phyloP scores from a whole-genome alignment of 768 basidiomycete genomes.

The Kockovaella imperatae region DNA sequence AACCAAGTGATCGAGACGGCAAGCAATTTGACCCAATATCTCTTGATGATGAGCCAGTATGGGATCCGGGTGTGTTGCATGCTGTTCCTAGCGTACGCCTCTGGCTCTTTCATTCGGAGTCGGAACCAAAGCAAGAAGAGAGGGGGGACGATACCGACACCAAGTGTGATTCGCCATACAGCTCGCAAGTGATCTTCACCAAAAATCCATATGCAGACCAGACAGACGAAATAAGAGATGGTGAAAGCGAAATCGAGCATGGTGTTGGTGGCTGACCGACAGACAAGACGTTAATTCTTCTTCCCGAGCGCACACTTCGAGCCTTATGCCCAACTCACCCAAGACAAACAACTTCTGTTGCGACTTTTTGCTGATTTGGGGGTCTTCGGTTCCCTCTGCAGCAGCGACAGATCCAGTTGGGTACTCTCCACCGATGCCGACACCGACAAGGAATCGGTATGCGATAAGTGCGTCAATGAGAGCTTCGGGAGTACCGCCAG shows the following conservation, averaged over 20 bases:
- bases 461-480: conserved; percentile 48
- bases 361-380: conserved; percentile 61
- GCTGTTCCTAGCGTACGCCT: conserved; percentile 62
- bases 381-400: conserved; percentile 81
- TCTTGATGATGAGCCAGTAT: conserved; percentile 60
- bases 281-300: background rate
- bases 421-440: conserved; percentile 58
- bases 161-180: conserved; percentile 79
- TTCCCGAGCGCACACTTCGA: background rate
- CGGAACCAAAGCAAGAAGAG: conserved; percentile 79
- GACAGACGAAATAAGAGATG: conserved; percentile 46
- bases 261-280: conserved; percentile 66
- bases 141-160: conserved; percentile 75
- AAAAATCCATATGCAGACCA: conserved; percentile 84
- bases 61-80: conserved; percentile 71
- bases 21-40: conserved; percentile 67
- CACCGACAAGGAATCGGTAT: conserved; percentile 71
- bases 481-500: conserved; percentile 70
- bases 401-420: conserved; percentile 58
- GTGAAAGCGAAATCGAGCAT: conserved; percentile 71
- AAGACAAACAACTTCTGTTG: conserved; percentile 76
- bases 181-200: conserved; percentile 70
- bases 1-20: conserved; percentile 72
- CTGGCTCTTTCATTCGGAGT: conserved; percentile 67
- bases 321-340: conserved; percentile 7